Percentiles rank a stretch among this genome's conserved stretches.
These are phyloP conservation scores for Puccinia novopanici DNA, from an alignment of 1,284 basidiomycete genomes.

Conservation along the genomic window DNA sequence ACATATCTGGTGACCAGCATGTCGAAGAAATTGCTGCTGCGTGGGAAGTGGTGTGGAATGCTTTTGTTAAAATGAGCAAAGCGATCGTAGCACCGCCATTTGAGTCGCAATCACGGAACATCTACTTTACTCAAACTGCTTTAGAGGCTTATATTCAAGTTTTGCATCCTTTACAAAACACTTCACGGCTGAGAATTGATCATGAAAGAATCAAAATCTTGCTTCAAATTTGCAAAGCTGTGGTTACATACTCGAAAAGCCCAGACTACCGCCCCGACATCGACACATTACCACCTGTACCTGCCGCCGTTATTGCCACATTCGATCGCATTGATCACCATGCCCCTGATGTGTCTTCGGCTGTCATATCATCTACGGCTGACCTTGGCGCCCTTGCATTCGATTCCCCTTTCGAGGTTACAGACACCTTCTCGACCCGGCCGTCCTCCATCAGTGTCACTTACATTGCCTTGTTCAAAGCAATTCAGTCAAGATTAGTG, in stretches of 20 bases:
- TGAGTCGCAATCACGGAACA: neutral
- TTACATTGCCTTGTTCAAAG: slow-evolving; percentile 83
- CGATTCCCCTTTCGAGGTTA: slow-evolving; percentile 70
- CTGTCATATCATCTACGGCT: slow-evolving; percentile 77
- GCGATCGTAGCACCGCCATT: slow-evolving; percentile 58
- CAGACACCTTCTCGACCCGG: slow-evolving; percentile 54
- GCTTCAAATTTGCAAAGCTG: slow-evolving; percentile 75
- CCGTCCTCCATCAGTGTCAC: slow-evolving; percentile 69
- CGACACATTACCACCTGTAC: slow-evolving; percentile 75
- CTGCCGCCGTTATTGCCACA: slow-evolving; percentile 72
- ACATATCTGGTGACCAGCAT: slow-evolving; percentile 55
- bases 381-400: slow-evolving; percentile 84
- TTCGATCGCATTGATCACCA: slow-evolving; percentile 70
- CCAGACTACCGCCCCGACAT: slow-evolving; percentile 84
- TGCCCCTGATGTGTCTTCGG: slow-evolving; percentile 68
- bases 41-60: slow-evolving; percentile 30
- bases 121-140: slow-evolving; percentile 77
- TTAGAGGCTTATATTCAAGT: slow-evolving; percentile 77
- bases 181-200: slow-evolving; percentile 65
- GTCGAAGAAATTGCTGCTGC: slow-evolving; percentile 51
- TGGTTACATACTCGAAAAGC: slow-evolving; percentile 77
- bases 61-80: slow-evolving; percentile 51
- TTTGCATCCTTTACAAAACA: slow-evolving; percentile 61
- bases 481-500: slow-evolving; percentile 77
- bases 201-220: slow-evolving; percentile 69